A percentile compares a stretch with the other conserved stretches of the same genome.
Evolutionary conservation across 2,329 filamentous ascomycete species (phyloP).

Genomic region (Bimuria novae-zelandiae): DNA sequence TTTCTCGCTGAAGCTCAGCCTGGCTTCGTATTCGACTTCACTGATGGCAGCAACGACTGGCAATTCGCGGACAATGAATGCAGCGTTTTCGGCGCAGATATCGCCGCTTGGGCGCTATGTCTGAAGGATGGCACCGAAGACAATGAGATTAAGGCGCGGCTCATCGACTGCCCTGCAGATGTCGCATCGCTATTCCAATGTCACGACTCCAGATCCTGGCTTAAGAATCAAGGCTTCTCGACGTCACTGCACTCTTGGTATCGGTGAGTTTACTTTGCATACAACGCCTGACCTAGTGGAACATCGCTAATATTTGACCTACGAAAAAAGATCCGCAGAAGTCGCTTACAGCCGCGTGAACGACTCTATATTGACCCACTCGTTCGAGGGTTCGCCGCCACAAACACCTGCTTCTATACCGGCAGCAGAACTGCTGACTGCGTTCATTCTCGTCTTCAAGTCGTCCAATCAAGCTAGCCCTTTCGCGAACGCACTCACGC

Average conservation of each 20-base stretch:
- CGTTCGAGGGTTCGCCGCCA: neutral
- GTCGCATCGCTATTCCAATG: neutral
- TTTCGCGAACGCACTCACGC: neutral
- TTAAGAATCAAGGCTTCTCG: neutral
- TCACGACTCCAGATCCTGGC: neutral
- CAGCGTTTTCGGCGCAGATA: conserved; percentile 1
- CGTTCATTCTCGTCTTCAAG: neutral
- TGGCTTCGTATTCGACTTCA: neutral
- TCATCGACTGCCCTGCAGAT: neutral
- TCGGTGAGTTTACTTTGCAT: neutral
- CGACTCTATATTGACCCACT: neutral
- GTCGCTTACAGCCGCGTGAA: neutral
- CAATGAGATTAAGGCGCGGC: conserved; percentile 1
- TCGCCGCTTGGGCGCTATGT: conserved; percentile 4
- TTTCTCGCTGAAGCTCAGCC: neutral
- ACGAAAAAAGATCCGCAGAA: neutral
- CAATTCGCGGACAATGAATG: neutral
- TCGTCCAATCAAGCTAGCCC: neutral
- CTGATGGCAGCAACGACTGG: neutral
- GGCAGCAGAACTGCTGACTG: neutral
- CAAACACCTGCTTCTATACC: neutral
- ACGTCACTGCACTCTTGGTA: neutral
- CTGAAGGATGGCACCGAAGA: neutral
- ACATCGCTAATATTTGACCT: too few relatives aligned
- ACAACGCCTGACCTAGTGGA: too few relatives aligned